Evolutionary conservation across 2,329 filamentous ascomycete genomes (phyloP), one percentile per base, ranked within the genome.

Genomic region (Aspergillus sergii): DNA sequence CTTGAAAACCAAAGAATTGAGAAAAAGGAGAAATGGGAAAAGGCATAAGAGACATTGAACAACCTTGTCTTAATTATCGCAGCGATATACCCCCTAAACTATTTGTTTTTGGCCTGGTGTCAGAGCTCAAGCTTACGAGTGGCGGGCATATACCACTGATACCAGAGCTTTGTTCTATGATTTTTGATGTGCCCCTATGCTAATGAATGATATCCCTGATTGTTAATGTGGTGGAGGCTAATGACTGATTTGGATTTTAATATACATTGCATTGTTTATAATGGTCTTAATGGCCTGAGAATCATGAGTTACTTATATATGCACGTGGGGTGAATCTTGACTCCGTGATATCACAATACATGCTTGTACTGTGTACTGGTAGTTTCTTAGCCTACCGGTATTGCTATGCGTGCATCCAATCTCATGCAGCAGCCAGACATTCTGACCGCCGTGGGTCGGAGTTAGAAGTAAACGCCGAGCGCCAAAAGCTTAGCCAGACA

Each of bases 51-150:
- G 54, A 43, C 12, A 9, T 45, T 12, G 10, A 36, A 57, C 39
- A 51, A 21, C 56, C 51, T 39, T 41, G 51, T 58, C 41, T 68
- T 64, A 48, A 55, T 58, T 60, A 59, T 65, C 60, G 64, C 61
- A 68, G 66, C 65, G 68, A 64, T 71, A 71, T 70, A 71, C 67
- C 69, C 69, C 65, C 43, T 64, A 69, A 61, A 65, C 61, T 63
- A 58, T 66, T 68, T 62, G 62, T 54, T 64, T 66, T 64, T 48
- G 61, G 59, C 57, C 63, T 63, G 57, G 58, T 65, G 50, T 63
- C 54, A 43, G 32, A 57, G n/a, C 61, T 60, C 58, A 32, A 46
- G 43, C 54, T 60, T 58, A 57, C 19, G 45, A 56, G 46, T 59
- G 45, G 54, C 59, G 57, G 57, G 50, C 53, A 60, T 65, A 60